Evolutionary conservation across 306 rosid species (phyloP).

Genomic region (Rosa lucieae): DNA sequence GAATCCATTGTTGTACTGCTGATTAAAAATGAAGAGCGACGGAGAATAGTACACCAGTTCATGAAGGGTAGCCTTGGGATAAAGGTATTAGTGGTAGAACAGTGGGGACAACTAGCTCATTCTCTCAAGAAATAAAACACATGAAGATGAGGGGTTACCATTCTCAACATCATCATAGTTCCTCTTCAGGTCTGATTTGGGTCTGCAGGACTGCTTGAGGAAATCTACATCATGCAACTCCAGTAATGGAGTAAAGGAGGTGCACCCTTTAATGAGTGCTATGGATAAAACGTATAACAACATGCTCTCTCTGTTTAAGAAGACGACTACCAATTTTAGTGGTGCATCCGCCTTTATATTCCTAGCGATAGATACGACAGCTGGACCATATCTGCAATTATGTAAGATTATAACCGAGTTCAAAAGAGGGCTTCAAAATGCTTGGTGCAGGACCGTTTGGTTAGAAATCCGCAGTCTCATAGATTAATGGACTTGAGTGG

Average conservation of each 20-base stretch:
- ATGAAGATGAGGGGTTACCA: slow-evolving; percentile 3
- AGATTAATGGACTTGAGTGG: slow-evolving; percentile 13
- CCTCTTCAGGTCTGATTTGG: slow-evolving; percentile 22
- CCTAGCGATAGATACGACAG: slow-evolving; percentile 32
- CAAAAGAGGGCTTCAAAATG: slow-evolving; percentile 21
- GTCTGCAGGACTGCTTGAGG: slow-evolving; percentile 25
- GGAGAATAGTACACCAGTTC: slow-evolving; percentile 24
- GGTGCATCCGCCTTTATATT: slow-evolving; percentile 27
- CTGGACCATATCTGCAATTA: slow-evolving; percentile 25
- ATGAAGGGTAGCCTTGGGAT: slow-evolving; percentile 36
- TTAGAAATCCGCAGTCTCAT: slow-evolving; percentile 33
- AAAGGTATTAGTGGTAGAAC: slow-evolving; percentile 24
- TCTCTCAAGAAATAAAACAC: slow-evolving; percentile 22
- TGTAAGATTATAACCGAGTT: slow-evolving; percentile 27
- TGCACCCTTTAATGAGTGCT: slow-evolving; percentile 3
- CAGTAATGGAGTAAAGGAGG: slow-evolving; percentile 2
- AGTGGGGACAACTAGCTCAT: slow-evolving; percentile 28
- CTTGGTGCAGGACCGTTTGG: slow-evolving; percentile 62
- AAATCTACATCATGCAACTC: slow-evolving; percentile 26
- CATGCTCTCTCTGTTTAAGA: slow-evolving; percentile 30
- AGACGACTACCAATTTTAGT: neutral
- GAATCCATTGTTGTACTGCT: slow-evolving; percentile 42
- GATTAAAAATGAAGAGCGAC: slow-evolving; percentile 29
- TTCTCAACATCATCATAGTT: neutral
- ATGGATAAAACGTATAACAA: slow-evolving; percentile 23